Evolutionary conservation across 2,329 filamentous ascomycete genomes (phyloP).

Genomic region (Clarireedia monteithiana): DNA sequence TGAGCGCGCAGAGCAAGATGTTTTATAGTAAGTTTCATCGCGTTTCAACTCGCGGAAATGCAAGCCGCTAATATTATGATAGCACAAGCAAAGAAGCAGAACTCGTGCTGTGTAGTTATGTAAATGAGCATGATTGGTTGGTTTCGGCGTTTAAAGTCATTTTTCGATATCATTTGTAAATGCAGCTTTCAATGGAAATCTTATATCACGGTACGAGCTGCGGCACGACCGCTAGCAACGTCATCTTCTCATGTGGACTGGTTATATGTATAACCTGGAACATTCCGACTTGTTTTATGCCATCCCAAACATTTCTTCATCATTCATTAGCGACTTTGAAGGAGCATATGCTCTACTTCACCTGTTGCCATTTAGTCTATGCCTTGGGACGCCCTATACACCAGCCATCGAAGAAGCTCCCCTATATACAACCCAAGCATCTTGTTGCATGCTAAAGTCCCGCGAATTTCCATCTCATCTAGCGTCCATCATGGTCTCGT

Average conservation of each 20-base stretch:
- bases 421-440: conserved; percentile 1
- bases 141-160: conserved; percentile 11
- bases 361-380: conserved; percentile 1
- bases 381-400: neutral
- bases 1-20: conserved; percentile 93
- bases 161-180: conserved; percentile 12
- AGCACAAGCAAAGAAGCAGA: conserved; percentile 71
- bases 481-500: neutral
- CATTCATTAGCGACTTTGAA: conserved; percentile 1
- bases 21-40: conserved; percentile 66
- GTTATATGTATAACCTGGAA: neutral
- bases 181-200: neutral
- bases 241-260: neutral
- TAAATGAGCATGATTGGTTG: conserved; percentile 31
- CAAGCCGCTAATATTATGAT: conserved; percentile 9
- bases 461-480: neutral
- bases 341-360: conserved; percentile 15
- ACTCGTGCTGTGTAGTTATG: conserved; percentile 68
- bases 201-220: conserved; percentile 4
- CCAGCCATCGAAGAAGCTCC: neutral
- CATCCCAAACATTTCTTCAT: conserved; percentile 1
- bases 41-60: neutral
- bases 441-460: neutral
- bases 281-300: neutral
- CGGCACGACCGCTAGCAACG: neutral